Evolutionary conservation across 2,329 filamentous ascomycete species (phyloP).

Genomic region (Didymella arachidicola): DNA sequence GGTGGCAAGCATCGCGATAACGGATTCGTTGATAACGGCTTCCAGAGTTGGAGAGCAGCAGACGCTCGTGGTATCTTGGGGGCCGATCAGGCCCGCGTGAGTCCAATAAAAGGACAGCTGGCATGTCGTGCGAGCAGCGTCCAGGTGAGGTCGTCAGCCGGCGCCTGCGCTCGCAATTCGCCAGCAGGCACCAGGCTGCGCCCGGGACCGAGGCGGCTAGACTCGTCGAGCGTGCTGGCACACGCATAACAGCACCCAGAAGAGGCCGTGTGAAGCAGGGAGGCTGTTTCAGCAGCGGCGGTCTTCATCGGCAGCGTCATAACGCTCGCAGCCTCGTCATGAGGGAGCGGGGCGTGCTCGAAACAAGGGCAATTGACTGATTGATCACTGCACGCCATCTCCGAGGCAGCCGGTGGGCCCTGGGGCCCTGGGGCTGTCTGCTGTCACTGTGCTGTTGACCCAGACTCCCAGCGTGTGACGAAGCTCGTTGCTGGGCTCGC

Average conservation of each 20-base stretch:
- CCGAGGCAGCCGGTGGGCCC: conserved; percentile 14
- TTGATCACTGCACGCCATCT: conserved; percentile 2
- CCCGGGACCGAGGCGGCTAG: conserved; percentile 19
- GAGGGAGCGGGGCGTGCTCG: conserved; percentile 17
- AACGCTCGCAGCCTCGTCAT: conserved; percentile 26
- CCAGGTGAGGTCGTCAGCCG: conserved; percentile 23
- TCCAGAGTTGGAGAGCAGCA: conserved; percentile 21
- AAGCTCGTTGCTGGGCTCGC: conserved; percentile 15
- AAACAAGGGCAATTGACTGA: conserved; percentile 15
- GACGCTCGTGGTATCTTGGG: conserved; percentile 15
- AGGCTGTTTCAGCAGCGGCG: conserved; percentile 33
- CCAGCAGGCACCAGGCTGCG: conserved; percentile 17
- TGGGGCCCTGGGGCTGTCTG: neutral
- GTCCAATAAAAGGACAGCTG: conserved; percentile 39
- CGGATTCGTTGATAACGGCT: conserved; percentile 30
- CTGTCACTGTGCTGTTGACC: conserved; percentile 1
- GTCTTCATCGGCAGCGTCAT: conserved; percentile 24
- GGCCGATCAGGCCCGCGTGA: conserved; percentile 9
- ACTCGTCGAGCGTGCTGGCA: conserved; percentile 24
- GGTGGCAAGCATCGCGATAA: conserved; percentile 35
- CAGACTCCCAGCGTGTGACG: conserved; percentile 10
- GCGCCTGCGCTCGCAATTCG: conserved; percentile 24
- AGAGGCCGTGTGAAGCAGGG: conserved; percentile 29
- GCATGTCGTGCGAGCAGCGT: conserved; percentile 23
- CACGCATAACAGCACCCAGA: conserved; percentile 29